These are phyloP conservation scores for Pseudocercospora cruenta DNA, from an alignment of 2,329 filamentous ascomycete genomes.

Conservation along the genomic window DNA sequence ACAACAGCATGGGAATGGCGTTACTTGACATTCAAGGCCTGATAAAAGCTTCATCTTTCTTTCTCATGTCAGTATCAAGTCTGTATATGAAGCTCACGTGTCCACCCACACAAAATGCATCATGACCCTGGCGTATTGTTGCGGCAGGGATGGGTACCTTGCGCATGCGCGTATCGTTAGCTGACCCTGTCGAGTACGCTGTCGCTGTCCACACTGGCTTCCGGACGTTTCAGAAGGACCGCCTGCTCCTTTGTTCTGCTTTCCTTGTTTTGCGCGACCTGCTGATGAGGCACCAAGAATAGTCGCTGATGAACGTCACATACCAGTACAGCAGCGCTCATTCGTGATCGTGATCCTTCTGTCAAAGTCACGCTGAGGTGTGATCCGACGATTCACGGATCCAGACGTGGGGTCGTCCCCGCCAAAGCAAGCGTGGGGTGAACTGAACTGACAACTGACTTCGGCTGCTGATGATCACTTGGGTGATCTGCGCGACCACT, in stretches of 20 bases:
- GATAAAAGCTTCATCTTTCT: background rate
- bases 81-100: background rate
- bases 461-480: background rate
- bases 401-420: no score
- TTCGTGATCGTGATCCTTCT: background rate
- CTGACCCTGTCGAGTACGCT: background rate
- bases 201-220: background rate
- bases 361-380: conserved; percentile 2
- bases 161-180: background rate
- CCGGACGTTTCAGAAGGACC: background rate
- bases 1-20: background rate
- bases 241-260: conserved; percentile 6
- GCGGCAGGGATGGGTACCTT: background rate
- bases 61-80: background rate
- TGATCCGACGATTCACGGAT: background rate
- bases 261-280: conserved; percentile 1
- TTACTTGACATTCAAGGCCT: background rate
- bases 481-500: background rate
- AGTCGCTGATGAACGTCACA: background rate
- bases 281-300: background rate
- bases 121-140: background rate
- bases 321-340: background rate
- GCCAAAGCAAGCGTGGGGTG: background rate
- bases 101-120: background rate
- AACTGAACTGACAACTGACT: no score